phyloP scores from a whole-genome alignment of 192 early-diverging fungal species.

The Linnemannia schmuckeri region DNA sequence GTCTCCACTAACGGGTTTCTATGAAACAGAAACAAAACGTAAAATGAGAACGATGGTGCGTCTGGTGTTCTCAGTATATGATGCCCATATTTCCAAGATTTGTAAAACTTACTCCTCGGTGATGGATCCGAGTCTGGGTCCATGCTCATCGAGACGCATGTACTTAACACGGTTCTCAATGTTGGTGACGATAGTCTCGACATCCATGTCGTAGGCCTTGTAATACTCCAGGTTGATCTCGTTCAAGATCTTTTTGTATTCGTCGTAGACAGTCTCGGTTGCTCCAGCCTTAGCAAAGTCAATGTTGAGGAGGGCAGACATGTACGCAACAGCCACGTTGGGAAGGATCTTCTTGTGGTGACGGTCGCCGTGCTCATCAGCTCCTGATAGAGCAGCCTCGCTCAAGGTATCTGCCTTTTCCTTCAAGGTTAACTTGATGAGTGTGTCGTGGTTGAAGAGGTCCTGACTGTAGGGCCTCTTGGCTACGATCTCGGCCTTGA shows the following conservation, averaged over 20 bases:
- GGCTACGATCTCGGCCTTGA: slow-evolving; percentile 62
- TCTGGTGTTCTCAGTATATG: not conserved
- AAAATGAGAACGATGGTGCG: not conserved
- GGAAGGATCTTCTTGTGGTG: slow-evolving; percentile 70
- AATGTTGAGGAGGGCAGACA: slow-evolving; percentile 47
- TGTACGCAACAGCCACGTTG: slow-evolving; percentile 61
- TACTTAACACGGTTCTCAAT: slow-evolving; percentile 85
- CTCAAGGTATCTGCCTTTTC: slow-evolving; percentile 60
- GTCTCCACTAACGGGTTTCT: slow-evolving; percentile 93
- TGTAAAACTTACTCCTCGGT: slow-evolving; percentile 66
- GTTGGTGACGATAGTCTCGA: slow-evolving; percentile 76
- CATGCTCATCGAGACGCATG: slow-evolving; percentile 87
- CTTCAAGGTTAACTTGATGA: slow-evolving; percentile 61
- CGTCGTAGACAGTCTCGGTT: slow-evolving; percentile 59
- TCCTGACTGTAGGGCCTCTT: not conserved
- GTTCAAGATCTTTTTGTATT: slow-evolving; percentile 78
- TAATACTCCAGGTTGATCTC: slow-evolving; percentile 92
- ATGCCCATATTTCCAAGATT: not conserved
- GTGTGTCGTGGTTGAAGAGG: slow-evolving; percentile 43
- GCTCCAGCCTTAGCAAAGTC: slow-evolving; percentile 19
- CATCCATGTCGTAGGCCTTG: slow-evolving; percentile 86
- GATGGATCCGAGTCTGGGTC: slow-evolving; percentile 86
- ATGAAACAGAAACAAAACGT: not conserved
- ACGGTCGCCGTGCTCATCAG: slow-evolving; percentile 61
- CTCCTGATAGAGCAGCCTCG: slow-evolving; percentile 48